These are phyloP conservation scores for Coemansia sp. DNA, from an alignment of 192 early-diverging fungal species.

Conservation along the genomic window DNA sequence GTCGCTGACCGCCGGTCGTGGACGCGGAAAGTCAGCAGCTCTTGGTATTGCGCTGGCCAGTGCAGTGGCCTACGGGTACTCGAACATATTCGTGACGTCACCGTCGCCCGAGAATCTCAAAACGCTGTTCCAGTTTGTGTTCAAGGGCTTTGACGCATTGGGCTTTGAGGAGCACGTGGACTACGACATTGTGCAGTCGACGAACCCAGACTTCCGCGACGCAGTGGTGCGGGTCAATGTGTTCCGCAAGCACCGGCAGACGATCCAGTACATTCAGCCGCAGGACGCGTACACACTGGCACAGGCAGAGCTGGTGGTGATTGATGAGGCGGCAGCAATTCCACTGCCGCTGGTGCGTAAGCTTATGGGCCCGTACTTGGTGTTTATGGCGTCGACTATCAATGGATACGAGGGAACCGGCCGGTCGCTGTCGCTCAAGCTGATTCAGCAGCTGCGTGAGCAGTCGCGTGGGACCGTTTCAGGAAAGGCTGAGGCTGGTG, in stretches of 20 bases:
- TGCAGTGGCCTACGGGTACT: slow-evolving; percentile 97
- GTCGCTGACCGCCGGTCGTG: slow-evolving; percentile 90
- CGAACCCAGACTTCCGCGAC: slow-evolving; percentile 93
- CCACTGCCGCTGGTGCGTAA: slow-evolving; percentile 89
- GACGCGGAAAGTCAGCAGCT: slow-evolving; percentile 96
- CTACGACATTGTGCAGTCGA: slow-evolving; percentile 98
- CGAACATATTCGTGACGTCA: slow-evolving; percentile 98
- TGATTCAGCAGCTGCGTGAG: slow-evolving; percentile 93
- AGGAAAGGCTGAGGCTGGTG: slow-evolving; percentile 35
- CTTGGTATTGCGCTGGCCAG: slow-evolving; percentile 92
- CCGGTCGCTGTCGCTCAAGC: slow-evolving; percentile 91
- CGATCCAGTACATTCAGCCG: slow-evolving; percentile 97
- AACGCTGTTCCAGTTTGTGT: slow-evolving; percentile 97
- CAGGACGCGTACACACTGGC: slow-evolving; percentile 88
- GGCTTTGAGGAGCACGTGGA: slow-evolving; percentile 99
- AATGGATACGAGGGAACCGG: slow-evolving; percentile 99
- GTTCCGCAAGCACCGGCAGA: slow-evolving; percentile 95
- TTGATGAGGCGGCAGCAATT: slow-evolving; percentile 99
- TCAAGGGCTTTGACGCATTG: slow-evolving; percentile 96
- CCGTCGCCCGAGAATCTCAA: slow-evolving; percentile 97
- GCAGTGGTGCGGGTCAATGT: slow-evolving; percentile 95
- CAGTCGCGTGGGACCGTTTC: slow-evolving; percentile 73
- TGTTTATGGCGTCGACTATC: slow-evolving; percentile 99
- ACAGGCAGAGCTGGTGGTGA: slow-evolving; percentile 96
- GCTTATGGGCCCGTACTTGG: slow-evolving; percentile 90